A percentile compares a stretch with the other conserved stretches of the same genome.
Conservation (phyloP, 192 early-diverging fungal genomes). For the Backusella luteola region DNA sequence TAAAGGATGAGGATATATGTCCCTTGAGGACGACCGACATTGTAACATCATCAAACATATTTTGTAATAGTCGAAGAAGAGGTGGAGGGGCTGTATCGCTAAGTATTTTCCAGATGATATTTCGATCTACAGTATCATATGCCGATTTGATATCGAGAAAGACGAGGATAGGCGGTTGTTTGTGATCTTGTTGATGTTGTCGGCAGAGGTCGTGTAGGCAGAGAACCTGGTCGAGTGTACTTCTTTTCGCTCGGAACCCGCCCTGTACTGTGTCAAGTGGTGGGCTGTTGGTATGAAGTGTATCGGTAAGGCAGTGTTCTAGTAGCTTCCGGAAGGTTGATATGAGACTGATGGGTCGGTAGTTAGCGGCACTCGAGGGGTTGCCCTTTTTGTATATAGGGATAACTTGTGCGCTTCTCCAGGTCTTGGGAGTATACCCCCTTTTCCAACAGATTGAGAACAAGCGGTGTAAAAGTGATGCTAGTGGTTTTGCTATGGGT, state of each 20-base stretch:
- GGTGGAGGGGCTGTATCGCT: not conserved
- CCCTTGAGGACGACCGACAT: not conserved
- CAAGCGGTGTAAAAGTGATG: not conserved
- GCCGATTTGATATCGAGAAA: not conserved
- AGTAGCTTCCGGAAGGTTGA: constrained; percentile 4
- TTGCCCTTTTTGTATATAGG: constrained; percentile 2
- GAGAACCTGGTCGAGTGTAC: not conserved
- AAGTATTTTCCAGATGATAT: not conserved
- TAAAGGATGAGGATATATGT: not conserved
- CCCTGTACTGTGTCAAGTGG: not conserved
- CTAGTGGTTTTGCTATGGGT: not conserved
- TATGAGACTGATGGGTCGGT: not conserved
- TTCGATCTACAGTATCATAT: not conserved
- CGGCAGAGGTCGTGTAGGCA: not conserved
- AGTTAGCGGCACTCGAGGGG: not conserved
- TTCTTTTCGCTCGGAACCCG: not conserved
- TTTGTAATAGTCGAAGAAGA: not conserved
- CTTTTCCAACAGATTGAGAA: constrained; percentile 19
- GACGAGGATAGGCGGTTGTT: not conserved
- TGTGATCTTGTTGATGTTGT: not conserved
- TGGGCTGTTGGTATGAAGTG: not conserved
- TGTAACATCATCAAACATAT: not conserved
- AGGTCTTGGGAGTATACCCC: not conserved
- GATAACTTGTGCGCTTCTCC: constrained; percentile 11
- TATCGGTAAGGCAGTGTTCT: constrained; percentile 4